Conservation (phyloP, 768 basidiomycete genomes). For the Serpula lacrymans region DNA sequence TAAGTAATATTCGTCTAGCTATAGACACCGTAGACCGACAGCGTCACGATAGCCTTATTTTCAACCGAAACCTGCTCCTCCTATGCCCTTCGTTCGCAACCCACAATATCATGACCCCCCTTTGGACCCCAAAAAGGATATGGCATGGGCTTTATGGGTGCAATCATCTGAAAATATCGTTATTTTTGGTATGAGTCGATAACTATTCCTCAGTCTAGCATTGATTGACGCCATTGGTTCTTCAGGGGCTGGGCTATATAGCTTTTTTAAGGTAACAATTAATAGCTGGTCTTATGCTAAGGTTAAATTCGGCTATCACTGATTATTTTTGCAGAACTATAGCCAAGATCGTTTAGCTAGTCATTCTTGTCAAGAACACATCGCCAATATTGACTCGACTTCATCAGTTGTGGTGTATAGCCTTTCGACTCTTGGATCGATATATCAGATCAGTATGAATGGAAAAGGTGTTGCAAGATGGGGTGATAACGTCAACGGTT, state of each 20-base stretch:
- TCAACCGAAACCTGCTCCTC: constrained; percentile 42
- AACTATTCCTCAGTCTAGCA: not conserved
- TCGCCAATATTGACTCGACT: constrained; percentile 37
- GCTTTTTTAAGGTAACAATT: constrained; percentile 42
- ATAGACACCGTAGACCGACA: not conserved
- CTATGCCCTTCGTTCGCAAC: constrained; percentile 37
- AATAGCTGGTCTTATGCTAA: not conserved
- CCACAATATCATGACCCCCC: constrained; percentile 36
- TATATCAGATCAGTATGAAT: constrained; percentile 38
- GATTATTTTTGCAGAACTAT: constrained; percentile 31
- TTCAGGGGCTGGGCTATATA: constrained; percentile 38
- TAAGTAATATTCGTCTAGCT: constrained; percentile 14
- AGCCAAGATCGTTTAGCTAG: constrained; percentile 34
- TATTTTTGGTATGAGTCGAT: constrained; percentile 36
- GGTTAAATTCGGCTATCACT: not conserved
- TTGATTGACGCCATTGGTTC: not conserved
- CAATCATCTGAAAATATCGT: constrained; percentile 38
- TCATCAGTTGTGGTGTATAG: constrained; percentile 43
- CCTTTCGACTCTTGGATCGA: constrained; percentile 45
- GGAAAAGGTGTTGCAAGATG: constrained; percentile 32
- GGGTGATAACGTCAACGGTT: constrained; percentile 39
- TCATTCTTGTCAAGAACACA: constrained; percentile 39
- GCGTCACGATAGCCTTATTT: constrained; percentile 40
- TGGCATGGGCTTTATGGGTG: constrained; percentile 44
- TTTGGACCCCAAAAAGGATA: constrained; percentile 25